These are phyloP conservation scores for Leccinum sublutescens DNA, from an alignment of 768 basidiomycete genomes.

Conservation along the genomic window DNA sequence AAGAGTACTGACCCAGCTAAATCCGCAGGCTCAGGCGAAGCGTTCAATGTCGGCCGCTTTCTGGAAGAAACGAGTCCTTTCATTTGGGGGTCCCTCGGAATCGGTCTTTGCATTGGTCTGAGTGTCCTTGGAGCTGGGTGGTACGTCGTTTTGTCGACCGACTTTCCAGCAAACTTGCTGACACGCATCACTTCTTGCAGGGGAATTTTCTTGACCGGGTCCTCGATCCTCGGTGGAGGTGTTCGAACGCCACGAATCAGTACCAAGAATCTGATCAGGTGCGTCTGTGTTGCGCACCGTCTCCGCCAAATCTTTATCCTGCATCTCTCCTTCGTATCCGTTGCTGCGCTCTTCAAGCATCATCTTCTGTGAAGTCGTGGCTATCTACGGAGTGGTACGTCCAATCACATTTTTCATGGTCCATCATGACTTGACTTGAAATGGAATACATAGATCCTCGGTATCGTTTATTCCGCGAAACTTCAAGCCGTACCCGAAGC, in stretches of 20 bases:
- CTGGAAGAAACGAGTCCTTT: slow-evolving; percentile 93
- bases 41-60: slow-evolving; percentile 93
- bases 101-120: slow-evolving; percentile 90
- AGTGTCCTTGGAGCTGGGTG: slow-evolving; percentile 95
- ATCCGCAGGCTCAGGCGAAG: slow-evolving; percentile 72
- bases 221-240: slow-evolving; percentile 96
- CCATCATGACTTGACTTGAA: background rate
- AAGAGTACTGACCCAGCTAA: slow-evolving; percentile 3
- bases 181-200: slow-evolving; percentile 40
- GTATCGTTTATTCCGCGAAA: slow-evolving; percentile 93
- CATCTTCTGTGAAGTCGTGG: slow-evolving; percentile 99
- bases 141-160: slow-evolving; percentile 47
- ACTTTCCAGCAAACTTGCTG: background rate
- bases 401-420: background rate
- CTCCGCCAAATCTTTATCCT: background rate
- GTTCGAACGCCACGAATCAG: slow-evolving; percentile 90
- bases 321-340: background rate
- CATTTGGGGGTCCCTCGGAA: slow-evolving; percentile 87
- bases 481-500: slow-evolving; percentile 57
- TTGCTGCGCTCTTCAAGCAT: slow-evolving; percentile 51
- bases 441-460: slow-evolving; percentile 65
- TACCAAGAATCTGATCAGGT: slow-evolving; percentile 98
- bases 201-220: slow-evolving; percentile 96
- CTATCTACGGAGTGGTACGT: slow-evolving; percentile 93
- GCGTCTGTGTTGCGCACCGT: slow-evolving; percentile 14